Evolutionary conservation across 768 basidiomycete species (phyloP).

Genomic region (Leccinum broughii): DNA sequence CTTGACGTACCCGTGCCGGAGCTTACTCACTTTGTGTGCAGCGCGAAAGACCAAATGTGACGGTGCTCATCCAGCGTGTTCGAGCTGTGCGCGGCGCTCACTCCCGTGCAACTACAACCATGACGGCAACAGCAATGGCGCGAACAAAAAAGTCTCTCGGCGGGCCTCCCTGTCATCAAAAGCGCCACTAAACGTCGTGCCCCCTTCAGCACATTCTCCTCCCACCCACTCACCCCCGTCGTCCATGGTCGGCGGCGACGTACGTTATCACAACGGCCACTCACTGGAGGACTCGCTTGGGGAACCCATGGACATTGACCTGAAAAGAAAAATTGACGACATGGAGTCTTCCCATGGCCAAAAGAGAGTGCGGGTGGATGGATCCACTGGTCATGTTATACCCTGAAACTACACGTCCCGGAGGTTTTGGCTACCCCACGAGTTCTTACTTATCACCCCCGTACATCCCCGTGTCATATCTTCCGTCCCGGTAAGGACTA

Average conservation of each 20-base stretch:
- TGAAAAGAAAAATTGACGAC: constrained; percentile 62
- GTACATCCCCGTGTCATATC: constrained; percentile 20
- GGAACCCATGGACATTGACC: constrained; percentile 51
- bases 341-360: constrained; percentile 49
- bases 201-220: constrained; percentile 45
- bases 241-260: constrained; percentile 33
- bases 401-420: constrained; percentile 44
- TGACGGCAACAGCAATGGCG: constrained; percentile 42
- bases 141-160: constrained; percentile 42
- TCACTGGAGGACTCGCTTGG: constrained; percentile 42
- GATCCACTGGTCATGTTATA: constrained; percentile 49
- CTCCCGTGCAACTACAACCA: constrained; percentile 82
- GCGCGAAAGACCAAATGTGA: constrained; percentile 91
- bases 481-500: constrained; percentile 31
- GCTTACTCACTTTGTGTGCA: constrained; percentile 27
- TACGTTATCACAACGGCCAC: constrained; percentile 36
- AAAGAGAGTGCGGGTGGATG: constrained; percentile 76
- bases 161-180: constrained; percentile 56
- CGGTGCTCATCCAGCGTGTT: constrained; percentile 81
- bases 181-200: constrained; percentile 21
- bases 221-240: constrained; percentile 58
- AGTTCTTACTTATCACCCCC: constrained; percentile 20
- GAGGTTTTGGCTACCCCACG: constrained; percentile 28
- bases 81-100: constrained; percentile 76
- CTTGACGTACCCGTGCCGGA: constrained; percentile 5